Conservation (phyloP, 2,329 filamentous ascomycete species). For the Xylariaceae sp. region DNA sequence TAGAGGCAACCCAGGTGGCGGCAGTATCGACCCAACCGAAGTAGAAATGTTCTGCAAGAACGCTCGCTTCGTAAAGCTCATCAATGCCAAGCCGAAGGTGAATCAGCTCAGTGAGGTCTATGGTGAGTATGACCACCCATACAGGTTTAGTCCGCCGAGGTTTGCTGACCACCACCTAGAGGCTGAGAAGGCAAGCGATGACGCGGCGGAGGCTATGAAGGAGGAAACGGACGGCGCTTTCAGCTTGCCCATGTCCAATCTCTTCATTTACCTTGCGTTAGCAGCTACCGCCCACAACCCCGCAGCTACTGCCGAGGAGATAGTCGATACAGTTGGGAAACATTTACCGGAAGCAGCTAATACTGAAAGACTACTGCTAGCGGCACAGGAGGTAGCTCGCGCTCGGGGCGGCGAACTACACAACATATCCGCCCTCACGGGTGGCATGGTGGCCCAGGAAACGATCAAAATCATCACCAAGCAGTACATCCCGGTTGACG, state of each 20-base stretch:
- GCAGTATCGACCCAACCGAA: conserved; percentile 58
- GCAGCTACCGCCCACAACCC: conserved; percentile 41
- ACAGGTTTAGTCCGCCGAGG: background rate
- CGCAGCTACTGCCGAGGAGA: conserved; percentile 41
- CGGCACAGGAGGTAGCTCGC: conserved; percentile 62
- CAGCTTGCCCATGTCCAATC: conserved; percentile 47
- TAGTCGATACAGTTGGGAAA: conserved; percentile 39
- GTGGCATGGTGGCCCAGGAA: conserved; percentile 94
- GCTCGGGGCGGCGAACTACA: conserved; percentile 82
- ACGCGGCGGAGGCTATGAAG: conserved; percentile 38
- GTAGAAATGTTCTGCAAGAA: conserved; percentile 94
- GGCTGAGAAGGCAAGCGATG: conserved; percentile 46
- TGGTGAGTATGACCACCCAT: conserved; percentile 36
- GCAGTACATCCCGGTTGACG: conserved; percentile 65
- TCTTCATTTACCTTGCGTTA: conserved; percentile 64
- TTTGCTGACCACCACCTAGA: conserved; percentile 32
- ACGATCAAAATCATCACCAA: conserved; percentile 81
- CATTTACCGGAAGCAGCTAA: conserved; percentile 39
- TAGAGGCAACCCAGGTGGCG: conserved; percentile 41
- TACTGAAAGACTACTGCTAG: conserved; percentile 43
- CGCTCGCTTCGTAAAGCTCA: conserved; percentile 83
- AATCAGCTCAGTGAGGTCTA: conserved; percentile 45
- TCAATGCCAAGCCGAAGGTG: conserved; percentile 46
- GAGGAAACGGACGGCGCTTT: conserved; percentile 23
- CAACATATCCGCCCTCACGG: conserved; percentile 80